These are phyloP conservation scores for Boletus rubescentipes DNA, from an alignment of 768 basidiomycete genomes.

Conservation along the genomic window DNA sequence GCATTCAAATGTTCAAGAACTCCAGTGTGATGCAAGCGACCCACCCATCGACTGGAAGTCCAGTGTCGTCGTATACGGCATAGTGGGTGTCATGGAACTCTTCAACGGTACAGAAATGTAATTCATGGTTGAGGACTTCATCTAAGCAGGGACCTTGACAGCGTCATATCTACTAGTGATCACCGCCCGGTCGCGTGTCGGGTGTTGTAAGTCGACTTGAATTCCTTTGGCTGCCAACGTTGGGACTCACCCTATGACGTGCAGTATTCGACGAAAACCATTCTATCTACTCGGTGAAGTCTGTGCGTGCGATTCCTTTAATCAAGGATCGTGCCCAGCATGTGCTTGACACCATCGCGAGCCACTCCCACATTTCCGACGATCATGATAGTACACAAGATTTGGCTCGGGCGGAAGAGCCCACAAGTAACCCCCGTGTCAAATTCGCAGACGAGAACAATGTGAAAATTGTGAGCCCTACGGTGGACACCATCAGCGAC, in stretches of 20 bases:
- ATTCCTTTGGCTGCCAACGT: conserved; percentile 1
- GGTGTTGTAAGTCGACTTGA: conserved; percentile 56
- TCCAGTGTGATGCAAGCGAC: conserved; percentile 35
- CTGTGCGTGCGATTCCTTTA: conserved; percentile 72
- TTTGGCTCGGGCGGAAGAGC: conserved; percentile 11
- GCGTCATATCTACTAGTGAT: conserved; percentile 79
- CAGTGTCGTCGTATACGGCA: conserved; percentile 65
- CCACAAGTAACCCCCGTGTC: conserved; percentile 38
- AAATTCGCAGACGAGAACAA: conserved; percentile 52
- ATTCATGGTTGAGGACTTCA: background rate
- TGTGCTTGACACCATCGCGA: conserved; percentile 49
- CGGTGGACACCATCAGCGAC: conserved; percentile 5
- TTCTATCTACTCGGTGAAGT: conserved; percentile 65
- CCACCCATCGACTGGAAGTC: conserved; percentile 52
- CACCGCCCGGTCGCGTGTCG: conserved; percentile 58
- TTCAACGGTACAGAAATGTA: conserved; percentile 54
- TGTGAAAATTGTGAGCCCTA: conserved; percentile 45
- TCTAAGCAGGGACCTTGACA: conserved; percentile 32
- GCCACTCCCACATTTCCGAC: conserved; percentile 46
- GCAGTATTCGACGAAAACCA: conserved; percentile 65
- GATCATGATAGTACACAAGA: conserved; percentile 25
- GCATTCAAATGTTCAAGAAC: conserved; percentile 50
- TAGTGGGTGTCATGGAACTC: conserved; percentile 71
- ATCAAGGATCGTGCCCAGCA: conserved; percentile 58
- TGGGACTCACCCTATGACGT: background rate